A percentile compares a stretch with the other conserved stretches of the same genome.
These are phyloP conservation scores for Prasinococcaceae sp. DNA, from an alignment of 139 green algal genomes.

Conservation along the genomic window DNA sequence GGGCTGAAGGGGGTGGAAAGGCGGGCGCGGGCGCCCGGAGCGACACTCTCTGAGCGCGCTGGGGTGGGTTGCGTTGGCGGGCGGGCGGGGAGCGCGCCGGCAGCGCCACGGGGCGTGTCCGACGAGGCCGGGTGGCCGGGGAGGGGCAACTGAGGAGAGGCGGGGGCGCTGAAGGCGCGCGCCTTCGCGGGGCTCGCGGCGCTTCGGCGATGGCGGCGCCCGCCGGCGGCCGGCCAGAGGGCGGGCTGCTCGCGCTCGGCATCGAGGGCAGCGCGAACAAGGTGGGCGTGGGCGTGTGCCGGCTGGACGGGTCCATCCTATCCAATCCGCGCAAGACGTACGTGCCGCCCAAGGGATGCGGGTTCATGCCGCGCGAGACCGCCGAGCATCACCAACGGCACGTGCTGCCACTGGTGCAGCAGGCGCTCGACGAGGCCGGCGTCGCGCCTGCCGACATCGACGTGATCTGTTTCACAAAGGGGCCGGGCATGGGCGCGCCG, in stretches of 20 bases:
- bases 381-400: conserved; percentile 60
- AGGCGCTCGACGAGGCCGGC: conserved; percentile 43
- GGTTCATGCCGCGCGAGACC: conserved; percentile 74
- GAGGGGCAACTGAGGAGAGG: too few relatives aligned
- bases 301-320: conserved; percentile 50
- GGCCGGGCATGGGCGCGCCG: conserved; percentile 70
- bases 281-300: conserved; percentile 67
- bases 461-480: conserved; percentile 71
- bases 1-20: too few relatives aligned
- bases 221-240: too few relatives aligned
- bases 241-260: conserved; percentile 46
- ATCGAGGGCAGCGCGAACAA: conserved; percentile 86
- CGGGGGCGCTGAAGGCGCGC: too few relatives aligned
- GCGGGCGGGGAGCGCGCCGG: too few relatives aligned
- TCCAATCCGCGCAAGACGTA: conserved; percentile 73
- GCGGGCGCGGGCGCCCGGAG: too few relatives aligned
- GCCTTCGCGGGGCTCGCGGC: too few relatives aligned
- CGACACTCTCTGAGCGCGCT: too few relatives aligned
- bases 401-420: conserved; percentile 38
- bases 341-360: conserved; percentile 61
- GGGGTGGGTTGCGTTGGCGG: too few relatives aligned
- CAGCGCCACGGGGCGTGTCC: too few relatives aligned
- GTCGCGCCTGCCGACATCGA: conserved; percentile 38
- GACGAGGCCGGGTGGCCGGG: too few relatives aligned
- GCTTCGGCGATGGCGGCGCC: too few relatives aligned